Conservation (phyloP, 176 grass and related monocot genomes). For the Chrysopogon serrulatus region DNA sequence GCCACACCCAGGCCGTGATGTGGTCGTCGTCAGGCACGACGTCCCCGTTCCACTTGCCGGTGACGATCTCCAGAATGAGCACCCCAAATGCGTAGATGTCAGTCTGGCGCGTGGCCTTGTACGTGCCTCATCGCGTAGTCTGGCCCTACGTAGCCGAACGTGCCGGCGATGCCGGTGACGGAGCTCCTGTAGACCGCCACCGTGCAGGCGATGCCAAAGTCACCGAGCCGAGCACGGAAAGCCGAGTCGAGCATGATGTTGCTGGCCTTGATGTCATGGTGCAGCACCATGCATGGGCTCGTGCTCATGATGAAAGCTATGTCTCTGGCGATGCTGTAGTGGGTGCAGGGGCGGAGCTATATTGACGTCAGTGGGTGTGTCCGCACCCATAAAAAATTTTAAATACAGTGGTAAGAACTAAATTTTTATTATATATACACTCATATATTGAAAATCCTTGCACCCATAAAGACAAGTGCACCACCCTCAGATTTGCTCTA, state of each 20-base stretch:
- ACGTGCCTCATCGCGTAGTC: too few relatives aligned
- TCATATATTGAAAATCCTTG: too few relatives aligned
- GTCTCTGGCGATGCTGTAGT: neutral
- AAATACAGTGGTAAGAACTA: too few relatives aligned
- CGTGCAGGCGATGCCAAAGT: neutral
- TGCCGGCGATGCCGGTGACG: neutral
- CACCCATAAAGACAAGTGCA: too few relatives aligned
- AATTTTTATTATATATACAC: too few relatives aligned
- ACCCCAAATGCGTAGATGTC: slow-evolving; percentile 5
- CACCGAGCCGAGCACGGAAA: neutral
- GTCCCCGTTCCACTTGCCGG: neutral
- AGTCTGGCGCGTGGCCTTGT: neutral
- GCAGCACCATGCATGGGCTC: neutral
- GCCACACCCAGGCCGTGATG: neutral
- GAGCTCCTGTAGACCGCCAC: neutral
- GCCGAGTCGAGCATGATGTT: neutral
- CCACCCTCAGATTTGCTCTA: too few relatives aligned
- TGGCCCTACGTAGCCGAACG: neutral
- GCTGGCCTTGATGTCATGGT: neutral
- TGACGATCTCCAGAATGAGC: neutral
- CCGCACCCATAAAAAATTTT: too few relatives aligned
- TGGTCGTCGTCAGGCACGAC: neutral
- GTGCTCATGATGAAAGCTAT: neutral
- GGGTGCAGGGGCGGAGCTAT: too few relatives aligned
- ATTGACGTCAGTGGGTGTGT: too few relatives aligned